Conservation (phyloP, 2,329 filamentous ascomycete genomes). For the Epichloe festucae region DNA sequence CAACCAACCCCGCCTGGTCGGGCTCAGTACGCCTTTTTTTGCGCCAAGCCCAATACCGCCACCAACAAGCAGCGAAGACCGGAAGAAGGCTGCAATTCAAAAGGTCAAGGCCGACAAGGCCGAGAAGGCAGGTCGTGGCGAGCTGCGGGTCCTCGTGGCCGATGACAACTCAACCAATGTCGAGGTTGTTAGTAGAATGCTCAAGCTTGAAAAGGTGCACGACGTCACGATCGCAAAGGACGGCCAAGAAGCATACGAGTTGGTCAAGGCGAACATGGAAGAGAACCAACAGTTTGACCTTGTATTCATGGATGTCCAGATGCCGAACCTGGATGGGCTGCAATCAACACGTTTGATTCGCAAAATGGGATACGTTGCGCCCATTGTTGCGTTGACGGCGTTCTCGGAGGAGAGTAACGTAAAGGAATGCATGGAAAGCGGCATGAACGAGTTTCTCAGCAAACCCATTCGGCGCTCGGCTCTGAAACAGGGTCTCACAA, state of each 20-base stretch:
- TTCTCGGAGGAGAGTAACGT: constrained; percentile 86
- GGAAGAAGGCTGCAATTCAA: constrained; percentile 53
- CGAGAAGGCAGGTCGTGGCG: constrained; percentile 30
- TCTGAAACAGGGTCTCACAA: constrained; percentile 73
- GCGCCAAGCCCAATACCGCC: constrained; percentile 26
- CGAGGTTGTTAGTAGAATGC: constrained; percentile 46
- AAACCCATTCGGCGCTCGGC: constrained; percentile 70
- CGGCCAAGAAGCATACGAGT: constrained; percentile 75
- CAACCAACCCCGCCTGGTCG: constrained; percentile 66
- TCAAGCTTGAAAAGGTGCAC: constrained; percentile 67
- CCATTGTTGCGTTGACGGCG: constrained; percentile 82
- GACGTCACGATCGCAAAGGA: constrained; percentile 82
- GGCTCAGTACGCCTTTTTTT: constrained; percentile 75
- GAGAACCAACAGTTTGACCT: constrained; percentile 62
- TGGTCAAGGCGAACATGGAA: constrained; percentile 73
- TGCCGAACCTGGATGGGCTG: constrained; percentile 85
- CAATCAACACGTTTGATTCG: constrained; percentile 78
- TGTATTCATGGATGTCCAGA: constrained; percentile 93
- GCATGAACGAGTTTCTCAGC: constrained; percentile 81
- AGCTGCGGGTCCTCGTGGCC: constrained; percentile 72
- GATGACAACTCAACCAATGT: constrained; percentile 53
- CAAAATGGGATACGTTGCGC: constrained; percentile 72
- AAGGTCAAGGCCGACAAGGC: constrained; percentile 46
- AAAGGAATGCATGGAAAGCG: constrained; percentile 72
- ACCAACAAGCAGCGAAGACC: constrained; percentile 29